These are phyloP conservation scores for Candida stauntonica DNA, from an alignment of 805 yeast species.

Conservation along the genomic window DNA sequence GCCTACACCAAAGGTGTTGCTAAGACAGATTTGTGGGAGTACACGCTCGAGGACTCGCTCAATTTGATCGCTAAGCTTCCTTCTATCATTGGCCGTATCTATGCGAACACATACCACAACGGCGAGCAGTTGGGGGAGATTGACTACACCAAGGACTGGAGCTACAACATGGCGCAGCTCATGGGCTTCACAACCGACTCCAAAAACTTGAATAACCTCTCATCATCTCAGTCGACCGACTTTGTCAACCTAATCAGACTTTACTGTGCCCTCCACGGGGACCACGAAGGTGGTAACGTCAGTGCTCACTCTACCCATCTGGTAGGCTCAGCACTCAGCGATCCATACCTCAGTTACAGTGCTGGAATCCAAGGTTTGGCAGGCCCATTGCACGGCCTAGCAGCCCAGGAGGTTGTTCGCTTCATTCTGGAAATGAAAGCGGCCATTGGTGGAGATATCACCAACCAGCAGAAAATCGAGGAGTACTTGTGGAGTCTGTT, in stretches of 20 bases:
- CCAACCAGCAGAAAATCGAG: constrained; percentile 46
- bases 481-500: constrained; percentile 67
- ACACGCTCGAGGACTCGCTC: constrained; percentile 66
- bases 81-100: constrained; percentile 67
- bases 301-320: constrained; percentile 79
- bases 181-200: constrained; percentile 52
- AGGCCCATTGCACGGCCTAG: constrained; percentile 83
- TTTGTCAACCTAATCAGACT: constrained; percentile 69
- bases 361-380: constrained; percentile 83
- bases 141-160: constrained; percentile 58
- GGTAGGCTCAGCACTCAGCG: constrained; percentile 77
- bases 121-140: constrained; percentile 52
- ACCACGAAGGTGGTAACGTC: constrained; percentile 83
- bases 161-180: constrained; percentile 62
- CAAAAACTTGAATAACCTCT: constrained; percentile 27
- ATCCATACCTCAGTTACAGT: constrained; percentile 69
- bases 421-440: constrained; percentile 62
- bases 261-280: constrained; percentile 72
- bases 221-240: constrained; percentile 41
- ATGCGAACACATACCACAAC: constrained; percentile 53
- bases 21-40: constrained; percentile 71
- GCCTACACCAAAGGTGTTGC: constrained; percentile 68
- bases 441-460: constrained; percentile 33
- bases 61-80: constrained; percentile 72
- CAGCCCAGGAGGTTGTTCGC: constrained; percentile 80